Conservation (phyloP, 2,329 filamentous ascomycete genomes). For the Alternaria brassicicola region DNA sequence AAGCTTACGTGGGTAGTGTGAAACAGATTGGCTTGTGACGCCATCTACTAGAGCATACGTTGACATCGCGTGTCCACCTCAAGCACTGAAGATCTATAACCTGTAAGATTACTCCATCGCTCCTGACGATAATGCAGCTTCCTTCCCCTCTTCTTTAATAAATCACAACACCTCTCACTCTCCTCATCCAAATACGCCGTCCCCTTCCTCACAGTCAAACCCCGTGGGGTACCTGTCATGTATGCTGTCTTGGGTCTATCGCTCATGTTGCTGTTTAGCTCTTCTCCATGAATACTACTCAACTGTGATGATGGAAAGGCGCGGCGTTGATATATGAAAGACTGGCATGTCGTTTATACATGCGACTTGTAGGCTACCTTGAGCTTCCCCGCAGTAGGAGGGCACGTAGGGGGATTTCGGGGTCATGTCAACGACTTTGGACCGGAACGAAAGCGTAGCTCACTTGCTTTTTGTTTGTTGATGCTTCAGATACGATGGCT, state of each 20-base stretch:
- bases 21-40: background rate
- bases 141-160: conserved; percentile 11
- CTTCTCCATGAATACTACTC: background rate
- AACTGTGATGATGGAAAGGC: background rate
- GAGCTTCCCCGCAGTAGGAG: conserved; percentile 5
- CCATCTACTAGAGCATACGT: background rate
- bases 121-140: conserved; percentile 13
- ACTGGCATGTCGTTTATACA: background rate
- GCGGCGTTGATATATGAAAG: background rate
- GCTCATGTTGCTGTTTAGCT: background rate
- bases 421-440: background rate
- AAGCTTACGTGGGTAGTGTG: background rate
- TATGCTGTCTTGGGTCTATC: conserved; percentile 14
- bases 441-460: background rate
- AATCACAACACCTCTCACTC: conserved; percentile 24
- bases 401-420: background rate
- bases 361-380: background rate
- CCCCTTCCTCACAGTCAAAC: conserved; percentile 34
- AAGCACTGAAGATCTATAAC: background rate
- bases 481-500: background rate
- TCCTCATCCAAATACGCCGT: conserved; percentile 41
- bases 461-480: background rate
- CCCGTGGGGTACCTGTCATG: conserved; percentile 21
- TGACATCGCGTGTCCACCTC: background rate
- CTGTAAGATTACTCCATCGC: background rate